phyloP scores from a whole-genome alignment of 2,329 filamentous ascomycete genomes.

The Xylariaceae sp. region DNA sequence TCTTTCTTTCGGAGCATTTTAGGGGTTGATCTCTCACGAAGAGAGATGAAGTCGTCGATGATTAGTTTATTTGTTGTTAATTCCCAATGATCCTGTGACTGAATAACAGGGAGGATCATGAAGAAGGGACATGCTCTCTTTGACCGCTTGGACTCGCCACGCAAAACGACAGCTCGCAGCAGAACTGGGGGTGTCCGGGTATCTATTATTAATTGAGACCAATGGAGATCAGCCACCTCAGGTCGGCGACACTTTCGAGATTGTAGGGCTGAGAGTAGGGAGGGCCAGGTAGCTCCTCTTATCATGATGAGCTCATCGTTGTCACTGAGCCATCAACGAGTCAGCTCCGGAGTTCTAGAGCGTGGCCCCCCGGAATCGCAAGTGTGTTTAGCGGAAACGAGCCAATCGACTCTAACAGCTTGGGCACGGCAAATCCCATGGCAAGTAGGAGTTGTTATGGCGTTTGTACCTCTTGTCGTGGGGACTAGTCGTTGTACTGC shows the following conservation, averaged over 20 bases:
- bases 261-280: not conserved
- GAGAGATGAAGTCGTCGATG: not conserved
- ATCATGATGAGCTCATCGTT: not conserved
- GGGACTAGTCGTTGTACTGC: too few relatives aligned
- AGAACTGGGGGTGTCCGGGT: not conserved
- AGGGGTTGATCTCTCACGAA: not conserved
- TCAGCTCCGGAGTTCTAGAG: not conserved
- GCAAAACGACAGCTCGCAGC: not conserved
- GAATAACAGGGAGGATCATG: not conserved
- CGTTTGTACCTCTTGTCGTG: not conserved
- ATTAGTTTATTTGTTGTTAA: not conserved
- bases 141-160: not conserved
- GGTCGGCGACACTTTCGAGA: not conserved
- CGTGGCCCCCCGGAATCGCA: not conserved
- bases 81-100: not conserved
- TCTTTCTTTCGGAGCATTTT: conserved; percentile 55
- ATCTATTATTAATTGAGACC: not conserved
- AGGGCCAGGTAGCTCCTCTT: not conserved
- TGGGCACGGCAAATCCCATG: not conserved
- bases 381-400: not conserved
- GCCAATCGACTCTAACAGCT: not conserved
- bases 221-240: too few relatives aligned
- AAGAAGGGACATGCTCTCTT: not conserved
- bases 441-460: not conserved
- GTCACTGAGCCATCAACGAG: not conserved